Evolutionary conservation across 2,329 filamentous ascomycete genomes (phyloP).

Genomic region (Penicillium sp.): DNA sequence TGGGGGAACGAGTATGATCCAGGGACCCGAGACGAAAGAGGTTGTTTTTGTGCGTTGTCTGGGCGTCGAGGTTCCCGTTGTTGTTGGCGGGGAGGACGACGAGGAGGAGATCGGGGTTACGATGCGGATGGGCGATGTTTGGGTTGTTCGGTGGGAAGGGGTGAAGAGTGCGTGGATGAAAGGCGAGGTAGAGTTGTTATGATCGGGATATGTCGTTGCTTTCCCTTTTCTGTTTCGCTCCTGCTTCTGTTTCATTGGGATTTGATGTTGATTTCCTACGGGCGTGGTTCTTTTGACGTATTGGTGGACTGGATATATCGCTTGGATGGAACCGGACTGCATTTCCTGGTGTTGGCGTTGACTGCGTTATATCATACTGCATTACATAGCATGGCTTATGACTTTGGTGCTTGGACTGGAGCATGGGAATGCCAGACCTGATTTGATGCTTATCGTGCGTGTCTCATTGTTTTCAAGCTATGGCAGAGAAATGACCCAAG

Average conservation of each 20-base stretch:
- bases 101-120: slow-evolving; percentile 34
- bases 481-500: background rate
- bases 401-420: background rate
- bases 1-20: slow-evolving; percentile 89
- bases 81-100: slow-evolving; percentile 34
- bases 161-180: slow-evolving; percentile 55
- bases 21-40: slow-evolving; percentile 74
- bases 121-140: slow-evolving; percentile 59
- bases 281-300: too few species aligned
- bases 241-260: background rate
- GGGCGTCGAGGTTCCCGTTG: slow-evolving; percentile 47
- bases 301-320: background rate
- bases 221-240: background rate
- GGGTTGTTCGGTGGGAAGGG: slow-evolving; percentile 72
- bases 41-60: slow-evolving; percentile 76
- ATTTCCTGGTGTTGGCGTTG: slow-evolving; percentile 6
- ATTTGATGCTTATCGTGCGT: too few species aligned
- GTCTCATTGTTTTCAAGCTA: slow-evolving; percentile 1
- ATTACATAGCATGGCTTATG: background rate
- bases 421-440: too few species aligned
- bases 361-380: background rate
- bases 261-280: background rate
- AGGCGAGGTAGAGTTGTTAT: slow-evolving; percentile 47
- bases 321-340: background rate
- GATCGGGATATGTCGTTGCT: too few species aligned